Base-by-base conservation (phyloP, 2,329 filamentous ascomycete species). In the Geosmithia flava region DNA sequence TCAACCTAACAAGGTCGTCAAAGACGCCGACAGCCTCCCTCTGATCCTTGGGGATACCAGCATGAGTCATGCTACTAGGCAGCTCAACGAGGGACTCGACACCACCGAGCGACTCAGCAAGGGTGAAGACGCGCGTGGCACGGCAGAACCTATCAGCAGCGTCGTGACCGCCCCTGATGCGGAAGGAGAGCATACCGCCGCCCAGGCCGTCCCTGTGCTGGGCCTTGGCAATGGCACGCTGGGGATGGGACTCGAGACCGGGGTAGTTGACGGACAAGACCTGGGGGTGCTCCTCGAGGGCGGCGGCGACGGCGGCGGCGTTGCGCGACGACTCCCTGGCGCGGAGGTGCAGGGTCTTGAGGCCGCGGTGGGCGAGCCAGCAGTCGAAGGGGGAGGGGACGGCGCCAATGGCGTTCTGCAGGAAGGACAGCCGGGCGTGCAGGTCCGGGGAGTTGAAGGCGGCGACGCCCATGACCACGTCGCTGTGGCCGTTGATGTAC, bases 401-500 rank as follows among this genome's bases (percentile, higher is more conserved):
- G 52, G 91, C 91, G 53, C 93, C 93, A 56, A 96, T 95, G 56
- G 93, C 93, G 69, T 98, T 98, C 66, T 98, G 93, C 40, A 98
- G 77, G 75, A 97, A 98, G 47, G 80, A 74, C 20, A 98, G 78
- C 42, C 87, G 81, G 53, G 83, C 72, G 62, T 82, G 81, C 56
- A 98, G 75, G 17, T 80, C 76, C 49, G 88, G 81, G 29, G 84
- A 86, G 76, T 96, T 97, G 78, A 95, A 94, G 46, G 93, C 93
- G 44, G 89, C 91, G 29, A 93, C 85, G 55, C 93, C 93, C 93
- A 98, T 98, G 58, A 97, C 83, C 8, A 98, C 93, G 65, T 98
- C 93, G 63, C 81, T 78, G 72, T 98, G 93, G 46, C 93, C 93
- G 66, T 97, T 97, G 72, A 98, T 97, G 71, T 97, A 98, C 71